Percentiles rank a stretch among this genome's conserved stretches.
These are phyloP conservation scores for Aspergillus sp. DNA, from an alignment of 2,329 filamentous ascomycete genomes.

Conservation along the genomic window DNA sequence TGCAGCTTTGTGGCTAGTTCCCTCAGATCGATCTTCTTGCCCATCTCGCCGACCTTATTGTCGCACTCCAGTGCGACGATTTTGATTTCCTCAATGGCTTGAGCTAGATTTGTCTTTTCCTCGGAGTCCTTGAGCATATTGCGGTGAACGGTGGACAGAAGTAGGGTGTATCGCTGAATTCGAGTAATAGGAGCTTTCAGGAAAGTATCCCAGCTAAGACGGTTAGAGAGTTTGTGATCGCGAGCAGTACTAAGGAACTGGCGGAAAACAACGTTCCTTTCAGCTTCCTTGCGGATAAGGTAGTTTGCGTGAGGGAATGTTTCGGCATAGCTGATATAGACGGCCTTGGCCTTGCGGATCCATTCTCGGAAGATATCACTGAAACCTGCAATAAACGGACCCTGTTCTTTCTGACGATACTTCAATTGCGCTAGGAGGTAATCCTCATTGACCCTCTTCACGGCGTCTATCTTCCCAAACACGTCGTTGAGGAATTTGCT, in stretches of 20 bases:
- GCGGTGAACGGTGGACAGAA: constrained; percentile 79
- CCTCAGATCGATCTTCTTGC: constrained; percentile 83
- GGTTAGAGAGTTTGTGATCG: constrained; percentile 74
- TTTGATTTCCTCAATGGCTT: constrained; percentile 89
- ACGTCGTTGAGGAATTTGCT: constrained; percentile 79
- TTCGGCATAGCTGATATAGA: constrained; percentile 90
- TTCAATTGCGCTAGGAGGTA: constrained; percentile 90
- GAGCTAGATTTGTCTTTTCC: constrained; percentile 80
- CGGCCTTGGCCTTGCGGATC: constrained; percentile 87
- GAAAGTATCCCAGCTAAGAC: constrained; percentile 91
- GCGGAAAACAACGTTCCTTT: constrained; percentile 81
- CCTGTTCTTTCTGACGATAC: constrained; percentile 94
- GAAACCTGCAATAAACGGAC: constrained; percentile 89
- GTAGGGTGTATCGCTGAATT: constrained; percentile 82
- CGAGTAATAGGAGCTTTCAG: constrained; percentile 91
- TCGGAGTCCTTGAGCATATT: constrained; percentile 82
- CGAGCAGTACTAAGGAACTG: constrained; percentile 80
- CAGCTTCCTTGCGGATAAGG: constrained; percentile 77
- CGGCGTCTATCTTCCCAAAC: constrained; percentile 85
- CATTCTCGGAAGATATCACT: constrained; percentile 98
- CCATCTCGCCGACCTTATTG: constrained; percentile 85
- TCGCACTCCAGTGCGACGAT: constrained; percentile 88
- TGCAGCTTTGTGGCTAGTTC: constrained; percentile 82
- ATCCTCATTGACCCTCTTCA: constrained; percentile 90
- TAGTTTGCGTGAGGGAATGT: constrained; percentile 82